Base-by-base conservation (phyloP, 208 protist genomes). In the Trypanosoma lewisi region DNA sequence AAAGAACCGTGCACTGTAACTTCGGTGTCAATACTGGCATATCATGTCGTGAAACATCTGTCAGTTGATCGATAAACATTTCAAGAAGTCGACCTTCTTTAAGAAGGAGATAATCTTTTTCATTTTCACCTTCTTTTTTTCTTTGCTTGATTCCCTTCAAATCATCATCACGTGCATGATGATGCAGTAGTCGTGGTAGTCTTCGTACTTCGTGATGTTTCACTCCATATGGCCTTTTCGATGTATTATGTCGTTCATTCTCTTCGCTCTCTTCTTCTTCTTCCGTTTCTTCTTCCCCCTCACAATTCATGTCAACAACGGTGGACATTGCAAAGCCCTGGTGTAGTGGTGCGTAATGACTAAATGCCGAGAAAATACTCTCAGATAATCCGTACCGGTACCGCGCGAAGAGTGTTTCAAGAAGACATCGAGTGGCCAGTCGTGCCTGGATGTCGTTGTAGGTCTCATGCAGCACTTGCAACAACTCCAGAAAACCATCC, bases 1-100 rank as follows among this genome's bases (percentile, higher is more conserved):
- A 75, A 3, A 85, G 56, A 14, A 80, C 41, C 2, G 70, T 64
- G 57, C 78, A 80, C 49, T 77, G 60, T 25, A 56, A 28, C 45
- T 73, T 50, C 14, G 65, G 63, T 2, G 67, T 73, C 27, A 80
- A 48, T 25, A 58, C 30, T 25, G 72, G 68, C 67, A 78, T 70
- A 42, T 70, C 65, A 28, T 48, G 44, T 33, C 52, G 68, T 50
- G 63, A 63, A 1, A 36, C 42, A 47, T 70, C 64, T 12, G 41
- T 59, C 36, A 83, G 47, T 63, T 59, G 67, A 51, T 65, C 59
- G n/a, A 65, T 36, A 54, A 73, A 65, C 12, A n/a, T 17, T 27
- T 68, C 62, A 7, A 75, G 34, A 16, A 65, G 48, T 25, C 37
- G 37, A 6, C 70, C 70, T 44, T 75, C 63, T 56, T 68, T 54